Evolutionary conservation across 495 filamentous ascomycete species (phyloP).

Genomic region (Baudoinia panamericana): DNA sequence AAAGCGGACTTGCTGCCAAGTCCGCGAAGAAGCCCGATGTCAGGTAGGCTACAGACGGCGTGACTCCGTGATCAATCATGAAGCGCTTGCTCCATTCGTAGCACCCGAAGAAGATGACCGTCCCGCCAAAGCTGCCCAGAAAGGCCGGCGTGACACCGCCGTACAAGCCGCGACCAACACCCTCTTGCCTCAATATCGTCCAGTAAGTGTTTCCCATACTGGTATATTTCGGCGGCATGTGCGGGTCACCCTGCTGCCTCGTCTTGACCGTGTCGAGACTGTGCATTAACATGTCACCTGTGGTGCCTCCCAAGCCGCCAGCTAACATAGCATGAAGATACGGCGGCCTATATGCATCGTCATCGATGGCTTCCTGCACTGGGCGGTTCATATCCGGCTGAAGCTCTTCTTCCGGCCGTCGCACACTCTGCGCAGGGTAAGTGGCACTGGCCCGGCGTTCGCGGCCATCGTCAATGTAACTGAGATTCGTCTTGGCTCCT

Average conservation of each 20-base stretch:
- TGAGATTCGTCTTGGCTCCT: constrained; percentile 9
- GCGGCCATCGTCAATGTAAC: constrained; percentile 26
- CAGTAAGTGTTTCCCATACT: constrained; percentile 78
- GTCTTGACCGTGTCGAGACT: constrained; percentile 98
- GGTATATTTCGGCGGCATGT: constrained; percentile 79
- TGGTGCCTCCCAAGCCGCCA: constrained; percentile 78
- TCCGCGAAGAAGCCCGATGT: constrained; percentile 80
- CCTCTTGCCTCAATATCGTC: constrained; percentile 87
- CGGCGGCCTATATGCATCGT: constrained; percentile 2
- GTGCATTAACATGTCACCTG: constrained; percentile 96
- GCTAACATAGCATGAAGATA: constrained; percentile 74
- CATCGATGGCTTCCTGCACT: constrained; percentile 15
- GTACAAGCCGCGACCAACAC: constrained; percentile 77
- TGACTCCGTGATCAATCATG: constrained; percentile 70
- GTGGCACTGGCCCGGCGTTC: neutral
- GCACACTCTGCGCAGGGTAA: neutral
- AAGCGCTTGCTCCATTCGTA: constrained; percentile 90
- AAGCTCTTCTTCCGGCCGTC: constrained; percentile 21
- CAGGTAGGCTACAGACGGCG: constrained; percentile 70
- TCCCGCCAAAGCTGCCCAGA: constrained; percentile 85
- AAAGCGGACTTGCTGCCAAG: constrained; percentile 78
- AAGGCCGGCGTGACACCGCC: constrained; percentile 82
- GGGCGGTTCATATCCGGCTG: constrained; percentile 13
- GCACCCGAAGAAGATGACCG: constrained; percentile 85
- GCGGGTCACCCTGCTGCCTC: constrained; percentile 91